Evolutionary conservation across 2,329 filamentous ascomycete genomes (phyloP).

Genomic region (Cytospora mali): DNA sequence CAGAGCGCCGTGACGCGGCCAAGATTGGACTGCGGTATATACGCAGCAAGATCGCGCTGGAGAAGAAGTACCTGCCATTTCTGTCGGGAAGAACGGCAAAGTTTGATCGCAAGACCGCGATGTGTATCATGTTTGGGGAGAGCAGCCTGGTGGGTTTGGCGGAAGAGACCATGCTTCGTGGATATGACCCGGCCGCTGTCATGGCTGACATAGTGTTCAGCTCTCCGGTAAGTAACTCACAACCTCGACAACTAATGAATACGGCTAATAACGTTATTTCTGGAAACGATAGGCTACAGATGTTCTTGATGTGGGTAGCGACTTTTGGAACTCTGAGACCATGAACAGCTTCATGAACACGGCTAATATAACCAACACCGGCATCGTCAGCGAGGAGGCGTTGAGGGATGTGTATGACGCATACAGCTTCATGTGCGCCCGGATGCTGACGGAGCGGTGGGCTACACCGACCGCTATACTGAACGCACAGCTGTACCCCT

Average conservation of each 20-base stretch:
- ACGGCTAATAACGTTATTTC: too few species aligned
- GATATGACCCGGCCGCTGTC: slow-evolving; percentile 1
- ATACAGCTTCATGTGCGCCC: slow-evolving; percentile 7
- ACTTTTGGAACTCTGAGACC: slow-evolving; percentile 3
- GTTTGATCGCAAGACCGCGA: slow-evolving; percentile 12
- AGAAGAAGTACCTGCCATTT: slow-evolving; percentile 1
- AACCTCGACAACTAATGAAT: background rate
- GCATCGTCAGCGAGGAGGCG: slow-evolving; percentile 4
- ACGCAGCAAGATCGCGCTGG: slow-evolving; percentile 8
- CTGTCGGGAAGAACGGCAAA: slow-evolving; percentile 5
- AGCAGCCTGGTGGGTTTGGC: slow-evolving; percentile 7
- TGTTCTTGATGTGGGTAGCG: slow-evolving; percentile 13
- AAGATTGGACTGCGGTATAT: slow-evolving; percentile 3
- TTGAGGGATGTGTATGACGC: slow-evolving; percentile 2
- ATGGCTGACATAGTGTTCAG: slow-evolving; percentile 5
- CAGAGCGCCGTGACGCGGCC: background rate
- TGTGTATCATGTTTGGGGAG: slow-evolving; percentile 8
- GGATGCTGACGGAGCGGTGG: slow-evolving; percentile 9
- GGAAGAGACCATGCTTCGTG: background rate
- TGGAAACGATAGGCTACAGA: slow-evolving; percentile 3
- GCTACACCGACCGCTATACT: background rate
- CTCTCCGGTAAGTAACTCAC: slow-evolving; percentile 8
- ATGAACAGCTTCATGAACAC: slow-evolving; percentile 16
- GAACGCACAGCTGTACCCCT: background rate
- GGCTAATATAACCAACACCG: slow-evolving; percentile 5